Evolutionary conservation across 2,329 filamentous ascomycete genomes (phyloP).

Genomic region (Claviceps africana): DNA sequence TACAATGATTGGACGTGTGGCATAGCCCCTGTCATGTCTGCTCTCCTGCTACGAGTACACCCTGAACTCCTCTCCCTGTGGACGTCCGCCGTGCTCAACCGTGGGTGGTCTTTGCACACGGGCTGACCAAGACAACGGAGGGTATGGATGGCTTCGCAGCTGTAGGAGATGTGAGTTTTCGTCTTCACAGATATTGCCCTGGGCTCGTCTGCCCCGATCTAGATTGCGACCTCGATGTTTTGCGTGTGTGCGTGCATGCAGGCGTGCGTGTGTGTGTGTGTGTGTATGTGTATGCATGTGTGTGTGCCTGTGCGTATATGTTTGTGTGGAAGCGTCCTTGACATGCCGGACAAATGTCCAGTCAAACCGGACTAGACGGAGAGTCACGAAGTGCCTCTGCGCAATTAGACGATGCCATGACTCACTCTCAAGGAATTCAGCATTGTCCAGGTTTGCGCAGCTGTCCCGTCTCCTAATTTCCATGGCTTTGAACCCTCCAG

Average conservation of each 20-base stretch:
- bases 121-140: background rate
- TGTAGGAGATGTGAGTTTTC: background rate
- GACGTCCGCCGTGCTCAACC: background rate
- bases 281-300: too few species aligned
- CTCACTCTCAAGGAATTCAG: background rate
- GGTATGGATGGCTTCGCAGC: background rate
- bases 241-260: background rate
- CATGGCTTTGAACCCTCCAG: background rate
- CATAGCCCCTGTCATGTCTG: background rate
- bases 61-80: background rate
- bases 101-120: background rate
- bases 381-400: background rate
- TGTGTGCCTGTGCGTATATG: too few species aligned
- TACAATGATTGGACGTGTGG: constrained; percentile 12
- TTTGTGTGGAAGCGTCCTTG: background rate
- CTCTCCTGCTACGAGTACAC: background rate
- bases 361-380: too few species aligned
- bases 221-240: background rate
- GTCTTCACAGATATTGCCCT: background rate
- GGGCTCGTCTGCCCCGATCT: background rate
- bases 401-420: background rate
- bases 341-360: background rate
- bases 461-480: background rate
- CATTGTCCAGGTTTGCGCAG: background rate
- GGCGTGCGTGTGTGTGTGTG: too few species aligned